Evolutionary conservation across 495 filamentous ascomycete genomes (phyloP), one percentile per base, ranked within the genome.

Genomic region (Lindgomyces ingoldianus): DNA sequence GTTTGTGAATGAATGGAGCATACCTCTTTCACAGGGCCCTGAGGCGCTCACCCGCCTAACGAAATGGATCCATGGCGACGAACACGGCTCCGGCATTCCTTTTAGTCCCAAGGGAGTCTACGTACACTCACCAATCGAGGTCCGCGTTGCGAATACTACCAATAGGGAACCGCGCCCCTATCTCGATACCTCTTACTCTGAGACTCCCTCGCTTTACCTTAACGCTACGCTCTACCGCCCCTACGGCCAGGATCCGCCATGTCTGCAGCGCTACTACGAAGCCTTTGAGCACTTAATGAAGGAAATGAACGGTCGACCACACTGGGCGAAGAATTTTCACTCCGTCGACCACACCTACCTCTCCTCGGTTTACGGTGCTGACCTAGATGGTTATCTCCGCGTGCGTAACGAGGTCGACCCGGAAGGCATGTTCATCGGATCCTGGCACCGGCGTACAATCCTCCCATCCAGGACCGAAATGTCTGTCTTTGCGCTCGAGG

Each of bases 261-360:
- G 88, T 73, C 80, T 76, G 53, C 78, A 83, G 58, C 83, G 91
- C 27, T 98, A 96, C 76, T 98, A 97, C 73, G 80, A 90, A 73
- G 94, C 91, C 0, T 97, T 98, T 64, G 94, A 98, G 79, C 94
- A 86, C 80, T 85, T 98, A 49, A 98, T 98, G 94, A 86, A 86
- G 33, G 90, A 96, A 53, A 77, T 96, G 58, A 91, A 89, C 57
- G 94, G 91, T n/a, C 81, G 82, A 49, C 94, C 94, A 30, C 94
- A 98, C 75, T 98, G 94, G 92, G 94, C 95, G 6, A 98, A 98
- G 82, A 96, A 96, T 70, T 98, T 96, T 75, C 77, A 79, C 26
- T 49, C 59, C 16, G 80, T 81, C 14, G 76, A 78, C 0, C 80
- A 81, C 9, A 79, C 81, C 39, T 84, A 89, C 44, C 79, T 90